phyloP scores from a whole-genome alignment of 2,329 filamentous ascomycete genomes.

The Amylocarpus encephaloides region DNA sequence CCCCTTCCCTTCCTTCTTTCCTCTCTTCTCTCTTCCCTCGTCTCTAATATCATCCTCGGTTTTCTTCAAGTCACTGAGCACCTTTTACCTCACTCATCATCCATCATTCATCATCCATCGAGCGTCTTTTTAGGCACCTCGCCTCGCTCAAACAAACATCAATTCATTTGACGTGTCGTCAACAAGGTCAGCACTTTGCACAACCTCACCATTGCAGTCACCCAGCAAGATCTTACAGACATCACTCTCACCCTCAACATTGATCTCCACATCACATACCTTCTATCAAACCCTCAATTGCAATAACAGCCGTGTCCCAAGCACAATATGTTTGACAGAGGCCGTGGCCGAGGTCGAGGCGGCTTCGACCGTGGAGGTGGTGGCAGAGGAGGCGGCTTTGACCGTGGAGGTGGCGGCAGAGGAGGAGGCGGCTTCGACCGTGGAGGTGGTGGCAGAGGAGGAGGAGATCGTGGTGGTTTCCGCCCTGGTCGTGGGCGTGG shows the following conservation, averaged over 20 bases:
- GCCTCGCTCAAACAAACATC: no score
- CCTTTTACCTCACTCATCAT: background rate
- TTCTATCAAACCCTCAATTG: background rate
- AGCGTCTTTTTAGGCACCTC: no score
- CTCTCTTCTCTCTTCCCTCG: background rate
- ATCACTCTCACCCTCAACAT: no score
- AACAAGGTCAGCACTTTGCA: no score
- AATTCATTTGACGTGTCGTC: no score
- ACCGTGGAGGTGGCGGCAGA: slow-evolving; percentile 25
- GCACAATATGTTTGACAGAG: slow-evolving; percentile 4
- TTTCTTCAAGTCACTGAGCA: background rate
- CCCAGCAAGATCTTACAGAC: no score
- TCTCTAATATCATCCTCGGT: background rate
- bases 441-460: slow-evolving; percentile 26
- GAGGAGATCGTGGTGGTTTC: slow-evolving; percentile 25
- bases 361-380: slow-evolving; percentile 29
- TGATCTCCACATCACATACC: background rate
- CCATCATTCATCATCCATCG: background rate
- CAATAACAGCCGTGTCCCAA: background rate
- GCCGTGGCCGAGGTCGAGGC: slow-evolving; percentile 17
- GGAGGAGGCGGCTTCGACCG: slow-evolving; percentile 26
- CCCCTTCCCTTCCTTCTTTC: background rate
- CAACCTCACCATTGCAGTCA: background rate
- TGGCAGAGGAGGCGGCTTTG: slow-evolving; percentile 25
- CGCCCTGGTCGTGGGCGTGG: slow-evolving; percentile 26